Percentiles rank a stretch among this genome's conserved stretches.
Conservation (phyloP, 345 rosid species). For the Populus deltoides region DNA sequence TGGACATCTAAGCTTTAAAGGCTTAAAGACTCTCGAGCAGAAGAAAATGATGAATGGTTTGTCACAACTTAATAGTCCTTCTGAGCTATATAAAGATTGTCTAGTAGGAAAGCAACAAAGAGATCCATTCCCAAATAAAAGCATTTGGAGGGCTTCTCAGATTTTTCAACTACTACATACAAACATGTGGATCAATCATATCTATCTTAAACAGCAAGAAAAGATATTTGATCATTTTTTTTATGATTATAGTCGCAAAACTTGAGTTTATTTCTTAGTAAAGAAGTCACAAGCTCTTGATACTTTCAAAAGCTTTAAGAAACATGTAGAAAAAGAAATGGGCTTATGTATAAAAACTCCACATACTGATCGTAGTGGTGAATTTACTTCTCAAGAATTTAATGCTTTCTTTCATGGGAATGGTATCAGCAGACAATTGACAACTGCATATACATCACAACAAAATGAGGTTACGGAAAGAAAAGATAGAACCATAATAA, state of each 20-base stretch:
- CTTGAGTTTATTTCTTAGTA: too few relatives aligned
- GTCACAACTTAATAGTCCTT: neutral
- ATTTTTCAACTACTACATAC: constrained; percentile 3
- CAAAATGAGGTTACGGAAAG: neutral
- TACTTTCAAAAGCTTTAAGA: neutral
- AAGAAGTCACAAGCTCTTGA: neutral
- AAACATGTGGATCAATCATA: neutral
- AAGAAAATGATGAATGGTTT: constrained; percentile 5
- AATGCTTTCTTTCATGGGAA: neutral
- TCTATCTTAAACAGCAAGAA: neutral
- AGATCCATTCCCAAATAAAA: neutral
- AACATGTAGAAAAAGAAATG: neutral
- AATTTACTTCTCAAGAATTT: neutral
- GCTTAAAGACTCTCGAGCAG: neutral
- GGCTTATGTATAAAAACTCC: neutral
- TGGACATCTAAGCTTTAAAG: constrained; percentile 6
- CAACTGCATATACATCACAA: neutral
- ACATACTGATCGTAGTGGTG: neutral
- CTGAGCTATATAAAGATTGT: neutral
- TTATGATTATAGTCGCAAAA: neutral
- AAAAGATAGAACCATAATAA: neutral
- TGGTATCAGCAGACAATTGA: neutral
- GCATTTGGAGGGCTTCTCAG: neutral
- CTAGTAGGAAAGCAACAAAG: neutral
- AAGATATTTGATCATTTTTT: neutral